phyloP scores from a whole-genome alignment of 768 basidiomycete species.

The Mycena maculata region DNA sequence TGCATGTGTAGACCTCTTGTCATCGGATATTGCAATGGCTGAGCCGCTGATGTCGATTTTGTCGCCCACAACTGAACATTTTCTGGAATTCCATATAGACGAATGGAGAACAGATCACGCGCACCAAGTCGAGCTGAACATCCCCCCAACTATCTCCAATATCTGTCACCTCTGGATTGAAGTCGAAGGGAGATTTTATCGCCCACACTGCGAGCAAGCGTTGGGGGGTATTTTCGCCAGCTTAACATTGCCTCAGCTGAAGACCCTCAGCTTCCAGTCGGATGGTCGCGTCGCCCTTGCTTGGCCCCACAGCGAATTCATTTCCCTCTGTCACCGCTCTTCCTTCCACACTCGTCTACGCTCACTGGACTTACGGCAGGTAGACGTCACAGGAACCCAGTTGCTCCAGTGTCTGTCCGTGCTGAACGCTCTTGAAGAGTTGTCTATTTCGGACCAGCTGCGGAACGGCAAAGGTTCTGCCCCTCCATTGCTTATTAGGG shows the following conservation, averaged over 20 bases:
- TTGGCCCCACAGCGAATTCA: neutral
- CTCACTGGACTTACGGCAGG: neutral
- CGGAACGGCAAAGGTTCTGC: too few species aligned
- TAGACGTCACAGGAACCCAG: slow-evolving; percentile 4
- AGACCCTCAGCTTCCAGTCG: neutral
- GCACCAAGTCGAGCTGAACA: too few species aligned
- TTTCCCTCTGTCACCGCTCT: neutral
- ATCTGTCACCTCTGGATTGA: too few species aligned
- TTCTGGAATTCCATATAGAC: neutral
- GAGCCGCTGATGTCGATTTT: neutral
- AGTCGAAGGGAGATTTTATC: too few species aligned
- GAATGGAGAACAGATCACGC: neutral
- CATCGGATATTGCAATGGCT: neutral
- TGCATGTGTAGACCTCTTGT: neutral
- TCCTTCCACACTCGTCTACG: neutral
- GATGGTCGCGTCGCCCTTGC: neutral
- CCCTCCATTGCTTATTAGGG: too few species aligned
- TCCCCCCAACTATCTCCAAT: too few species aligned
- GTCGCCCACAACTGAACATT: neutral
- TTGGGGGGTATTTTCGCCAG: too few species aligned
- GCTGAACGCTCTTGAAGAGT: neutral
- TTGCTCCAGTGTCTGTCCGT: neutral
- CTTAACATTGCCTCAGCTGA: too few species aligned
- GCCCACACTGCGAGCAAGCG: too few species aligned
- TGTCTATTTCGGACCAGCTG: too few species aligned